Base-by-base conservation (phyloP, 108 stramenopile genomes). In the Conticribra guillardii region DNA sequence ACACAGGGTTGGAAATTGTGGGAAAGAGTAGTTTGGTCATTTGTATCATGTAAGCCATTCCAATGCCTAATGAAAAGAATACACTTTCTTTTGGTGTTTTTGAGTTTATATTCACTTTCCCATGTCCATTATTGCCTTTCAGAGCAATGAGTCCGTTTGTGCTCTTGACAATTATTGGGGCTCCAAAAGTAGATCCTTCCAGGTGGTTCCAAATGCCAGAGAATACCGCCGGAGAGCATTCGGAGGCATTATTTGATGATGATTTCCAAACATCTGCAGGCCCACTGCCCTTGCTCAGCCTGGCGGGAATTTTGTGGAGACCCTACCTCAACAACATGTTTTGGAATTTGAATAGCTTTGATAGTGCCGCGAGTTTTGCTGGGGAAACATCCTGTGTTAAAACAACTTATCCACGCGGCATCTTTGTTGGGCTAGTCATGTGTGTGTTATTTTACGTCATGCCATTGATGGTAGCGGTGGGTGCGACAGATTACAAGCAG, bases 281-380 rank as follows among this genome's bases (percentile, higher is more conserved):
- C 22, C 53, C 69, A 18, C 22, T 69, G 19, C 74, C 85, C 19
- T 71, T 88, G 33, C 74, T 89, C 27, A 68, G 62, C 51, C 28
- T 78, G 1, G 86, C 76, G n/a, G 94, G 91, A 19, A 84, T 98
- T 50, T 29, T 91, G 3, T 97, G 96, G 96, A 61, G 93, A 49
- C 89, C 93, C 2, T 94, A 86, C 44, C 72, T 98, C 54, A 98
- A 98, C 78, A 95, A 96, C 67, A 66, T 98, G 33, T 98, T 96
- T 61, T 98, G 98, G 98, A 96, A 98, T 64, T 71, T 96, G 26
- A 98, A 96, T 63, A 86, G 85, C 49, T 98, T 96, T 60, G 97
- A 98, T 62, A 59, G 54, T 23, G 97, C 88, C 2, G 93, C 89
- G 7, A 82, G 77, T 19, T 96, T 97, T 70, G 91, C 95, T 9